A percentile compares a stretch with the other conserved stretches of the same genome.
Conservation (phyloP, 805 yeast species). For the Teunomyces gatunensis region DNA sequence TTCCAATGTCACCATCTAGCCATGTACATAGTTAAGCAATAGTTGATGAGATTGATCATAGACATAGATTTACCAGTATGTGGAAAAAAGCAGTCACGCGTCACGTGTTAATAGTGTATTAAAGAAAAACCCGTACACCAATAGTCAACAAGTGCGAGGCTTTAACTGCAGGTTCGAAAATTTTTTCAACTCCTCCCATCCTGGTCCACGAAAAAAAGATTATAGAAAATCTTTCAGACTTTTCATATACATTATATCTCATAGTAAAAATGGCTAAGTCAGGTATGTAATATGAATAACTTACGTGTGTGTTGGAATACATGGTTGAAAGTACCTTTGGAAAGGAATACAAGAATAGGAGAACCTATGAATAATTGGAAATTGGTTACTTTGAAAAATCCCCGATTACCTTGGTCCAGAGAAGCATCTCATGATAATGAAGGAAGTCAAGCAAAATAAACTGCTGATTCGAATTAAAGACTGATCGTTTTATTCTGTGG, state of each 20-base stretch:
- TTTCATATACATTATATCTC: constrained; percentile 7
- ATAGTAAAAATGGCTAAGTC: constrained; percentile 55
- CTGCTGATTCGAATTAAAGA: too few species aligned
- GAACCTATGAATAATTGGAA: not conserved
- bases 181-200: constrained; percentile 7
- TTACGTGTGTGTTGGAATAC: constrained; percentile 1
- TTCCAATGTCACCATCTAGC: constrained; percentile 21
- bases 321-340: not conserved
- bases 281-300: constrained; percentile 48
- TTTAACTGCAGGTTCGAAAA: constrained; percentile 7
- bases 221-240: constrained; percentile 6
- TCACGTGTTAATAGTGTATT: not conserved
- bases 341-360: not conserved
- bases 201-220: constrained; percentile 5
- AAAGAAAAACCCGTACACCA: constrained; percentile 1
- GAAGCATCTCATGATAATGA: too few species aligned
- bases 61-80: not conserved
- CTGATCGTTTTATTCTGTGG: too few species aligned
- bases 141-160: not conserved
- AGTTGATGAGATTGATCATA: not conserved
- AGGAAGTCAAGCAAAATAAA: too few species aligned
- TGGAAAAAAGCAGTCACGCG: not conserved
- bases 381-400: not conserved
- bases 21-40: constrained; percentile 7
- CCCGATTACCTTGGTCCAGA: not conserved